Conservation (phyloP, 2,329 filamentous ascomycete genomes). For the Leptographium flavum region DNA sequence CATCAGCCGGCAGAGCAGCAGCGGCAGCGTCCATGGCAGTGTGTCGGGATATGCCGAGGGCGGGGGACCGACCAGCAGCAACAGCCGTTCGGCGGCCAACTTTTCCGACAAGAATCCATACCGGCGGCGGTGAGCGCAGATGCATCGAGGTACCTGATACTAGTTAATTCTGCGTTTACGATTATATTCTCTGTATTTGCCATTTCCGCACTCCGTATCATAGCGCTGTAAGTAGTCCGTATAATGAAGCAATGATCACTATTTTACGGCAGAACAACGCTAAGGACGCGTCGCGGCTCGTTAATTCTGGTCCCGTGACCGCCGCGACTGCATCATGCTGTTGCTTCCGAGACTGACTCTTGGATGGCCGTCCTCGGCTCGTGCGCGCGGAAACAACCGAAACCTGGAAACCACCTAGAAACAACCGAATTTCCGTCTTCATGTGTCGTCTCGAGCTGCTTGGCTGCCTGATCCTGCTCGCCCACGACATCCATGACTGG, state of each 20-base stretch:
- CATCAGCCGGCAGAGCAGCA: not conserved
- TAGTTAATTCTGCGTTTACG: no score
- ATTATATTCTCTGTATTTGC: no score
- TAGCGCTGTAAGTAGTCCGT: not conserved
- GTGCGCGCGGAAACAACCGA: not conserved
- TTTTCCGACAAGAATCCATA: conserved; percentile 13
- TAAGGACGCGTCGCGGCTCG: not conserved
- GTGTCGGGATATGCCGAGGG: not conserved
- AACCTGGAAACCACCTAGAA: not conserved
- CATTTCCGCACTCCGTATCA: no score
- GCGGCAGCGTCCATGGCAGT: conserved; percentile 11
- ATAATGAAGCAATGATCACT: not conserved
- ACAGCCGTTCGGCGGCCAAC: conserved; percentile 5
- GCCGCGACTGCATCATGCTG: no score
- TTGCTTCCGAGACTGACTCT: not conserved
- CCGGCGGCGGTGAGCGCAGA: conserved; percentile 5
- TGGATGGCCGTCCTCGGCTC: not conserved
- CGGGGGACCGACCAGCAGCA: conserved; percentile 7
- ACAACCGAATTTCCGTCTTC: not conserved
- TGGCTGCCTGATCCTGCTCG: conserved; percentile 11
- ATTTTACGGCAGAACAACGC: not conserved
- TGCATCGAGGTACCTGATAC: no score
- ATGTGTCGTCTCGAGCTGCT: conserved; percentile 12
- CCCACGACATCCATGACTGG: conserved; percentile 7
- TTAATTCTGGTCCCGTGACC: not conserved